Evolutionary conservation across 495 filamentous ascomycete genomes (phyloP).

Genomic region (Parmelia sp.): DNA sequence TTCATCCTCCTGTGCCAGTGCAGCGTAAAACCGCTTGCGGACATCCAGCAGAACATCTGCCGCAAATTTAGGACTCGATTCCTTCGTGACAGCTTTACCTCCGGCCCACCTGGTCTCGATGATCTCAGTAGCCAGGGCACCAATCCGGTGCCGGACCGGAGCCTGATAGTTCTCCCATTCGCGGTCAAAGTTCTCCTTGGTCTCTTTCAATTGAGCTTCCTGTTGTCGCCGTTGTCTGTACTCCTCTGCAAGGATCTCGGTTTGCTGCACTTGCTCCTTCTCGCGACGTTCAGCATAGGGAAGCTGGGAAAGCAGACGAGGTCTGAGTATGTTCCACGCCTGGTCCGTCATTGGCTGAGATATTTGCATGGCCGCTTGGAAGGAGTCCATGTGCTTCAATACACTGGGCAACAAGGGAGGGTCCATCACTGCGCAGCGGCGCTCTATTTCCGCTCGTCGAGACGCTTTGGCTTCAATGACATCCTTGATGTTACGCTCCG

Average conservation of each 20-base stretch:
- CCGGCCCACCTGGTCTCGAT: slow-evolving; percentile 53
- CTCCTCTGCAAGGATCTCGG: slow-evolving; percentile 39
- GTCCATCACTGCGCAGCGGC: slow-evolving; percentile 51
- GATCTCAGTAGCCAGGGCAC: slow-evolving; percentile 56
- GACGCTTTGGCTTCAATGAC: slow-evolving; percentile 52
- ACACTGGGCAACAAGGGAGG: slow-evolving; percentile 55
- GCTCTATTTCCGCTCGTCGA: slow-evolving; percentile 60
- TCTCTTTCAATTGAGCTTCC: slow-evolving; percentile 46
- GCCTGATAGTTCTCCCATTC: slow-evolving; percentile 63
- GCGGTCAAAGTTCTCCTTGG: slow-evolving; percentile 53
- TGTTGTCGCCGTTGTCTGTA: slow-evolving; percentile 37
- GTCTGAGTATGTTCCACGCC: slow-evolving; percentile 59
- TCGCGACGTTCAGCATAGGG: slow-evolving; percentile 51
- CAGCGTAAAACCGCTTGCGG: slow-evolving; percentile 54
- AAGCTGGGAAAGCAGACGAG: slow-evolving; percentile 58
- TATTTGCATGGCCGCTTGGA: slow-evolving; percentile 63
- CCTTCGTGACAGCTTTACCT: slow-evolving; percentile 49
- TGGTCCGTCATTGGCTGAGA: slow-evolving; percentile 54
- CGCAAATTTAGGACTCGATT: slow-evolving; percentile 58
- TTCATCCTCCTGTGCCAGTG: slow-evolving; percentile 45
- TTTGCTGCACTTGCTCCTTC: slow-evolving; percentile 37
- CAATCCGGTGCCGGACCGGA: slow-evolving; percentile 54
- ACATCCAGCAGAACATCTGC: slow-evolving; percentile 58
- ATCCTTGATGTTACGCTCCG: slow-evolving; percentile 38
- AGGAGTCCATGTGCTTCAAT: slow-evolving; percentile 60